A percentile compares a stretch with the other conserved stretches of the same genome.
These are phyloP conservation scores for Allantophomopsis lycopodina DNA, from an alignment of 2,329 filamentous ascomycete species.

Conservation along the genomic window DNA sequence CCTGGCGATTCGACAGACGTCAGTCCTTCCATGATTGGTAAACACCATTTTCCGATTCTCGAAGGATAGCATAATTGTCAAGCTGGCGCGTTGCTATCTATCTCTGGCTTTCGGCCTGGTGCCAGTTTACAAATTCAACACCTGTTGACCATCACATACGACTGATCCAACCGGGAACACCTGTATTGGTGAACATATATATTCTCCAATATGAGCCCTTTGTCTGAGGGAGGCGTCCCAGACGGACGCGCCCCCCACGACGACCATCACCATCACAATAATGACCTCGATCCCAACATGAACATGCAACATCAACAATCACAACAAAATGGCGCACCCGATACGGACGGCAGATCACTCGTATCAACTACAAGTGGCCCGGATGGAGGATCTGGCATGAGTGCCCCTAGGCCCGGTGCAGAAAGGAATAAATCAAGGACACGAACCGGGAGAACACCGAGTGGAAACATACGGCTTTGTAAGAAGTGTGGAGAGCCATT, in stretches of 20 bases:
- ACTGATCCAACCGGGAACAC: not conserved
- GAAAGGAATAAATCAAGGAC: constrained; percentile 44
- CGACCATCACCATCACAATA: not conserved
- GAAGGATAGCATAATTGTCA: no score
- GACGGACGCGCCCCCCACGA: not conserved
- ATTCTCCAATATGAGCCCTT: constrained; percentile 17
- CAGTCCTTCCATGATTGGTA: no score
- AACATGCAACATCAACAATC: constrained; percentile 1
- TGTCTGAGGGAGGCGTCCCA: constrained; percentile 17
- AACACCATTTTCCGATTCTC: no score
- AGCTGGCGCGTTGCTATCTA: no score
- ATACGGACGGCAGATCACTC: constrained; percentile 13
- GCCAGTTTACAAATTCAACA: constrained; percentile 2
- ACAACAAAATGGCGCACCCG: constrained; percentile 1
- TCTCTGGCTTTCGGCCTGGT: no score
- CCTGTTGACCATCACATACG: constrained; percentile 5
- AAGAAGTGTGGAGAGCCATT: constrained; percentile 82
- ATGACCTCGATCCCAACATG: no score
- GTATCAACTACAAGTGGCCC: constrained; percentile 11
- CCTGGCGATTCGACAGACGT: no score
- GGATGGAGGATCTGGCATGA: not conserved
- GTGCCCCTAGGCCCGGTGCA: constrained; percentile 22
- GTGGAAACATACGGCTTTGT: constrained; percentile 51
- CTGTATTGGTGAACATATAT: not conserved
- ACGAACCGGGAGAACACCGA: constrained; percentile 38